These are phyloP conservation scores for Thuidium tamariscinum DNA, from an alignment of 225 moss, liverwort and hornwort genomes.

Conservation along the genomic window DNA sequence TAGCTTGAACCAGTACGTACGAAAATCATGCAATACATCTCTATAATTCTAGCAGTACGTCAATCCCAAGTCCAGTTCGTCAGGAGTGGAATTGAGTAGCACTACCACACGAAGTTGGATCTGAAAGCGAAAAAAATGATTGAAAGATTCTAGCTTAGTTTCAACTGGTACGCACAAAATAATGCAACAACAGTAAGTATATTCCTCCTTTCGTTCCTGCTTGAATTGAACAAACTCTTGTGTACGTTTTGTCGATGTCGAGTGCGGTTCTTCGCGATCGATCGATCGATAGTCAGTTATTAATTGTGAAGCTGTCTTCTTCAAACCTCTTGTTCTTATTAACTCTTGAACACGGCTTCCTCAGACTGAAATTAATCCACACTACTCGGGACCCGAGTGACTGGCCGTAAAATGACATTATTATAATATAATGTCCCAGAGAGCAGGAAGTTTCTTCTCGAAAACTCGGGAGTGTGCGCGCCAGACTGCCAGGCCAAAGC, in stretches of 20 bases:
- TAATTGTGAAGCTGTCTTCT: background rate
- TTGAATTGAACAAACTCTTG: background rate
- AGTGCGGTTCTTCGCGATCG: background rate
- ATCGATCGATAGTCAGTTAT: too few species aligned
- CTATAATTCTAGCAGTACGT: background rate
- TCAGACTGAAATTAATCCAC: background rate
- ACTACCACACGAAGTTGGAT: background rate
- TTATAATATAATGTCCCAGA: background rate
- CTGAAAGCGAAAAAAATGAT: background rate
- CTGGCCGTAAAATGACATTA: background rate
- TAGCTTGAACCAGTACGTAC: background rate
- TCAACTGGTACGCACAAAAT: background rate
- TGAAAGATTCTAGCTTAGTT: background rate
- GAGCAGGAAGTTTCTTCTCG: background rate
- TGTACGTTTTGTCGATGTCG: background rate
- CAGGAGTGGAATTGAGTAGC: background rate
- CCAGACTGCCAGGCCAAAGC: too few species aligned
- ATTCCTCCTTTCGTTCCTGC: background rate
- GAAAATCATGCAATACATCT: background rate
- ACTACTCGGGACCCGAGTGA: background rate
- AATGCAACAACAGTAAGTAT: background rate
- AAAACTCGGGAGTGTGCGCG: background rate
- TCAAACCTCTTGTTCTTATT: background rate
- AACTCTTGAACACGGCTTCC: background rate
- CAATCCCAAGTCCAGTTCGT: background rate